Conservation (phyloP, 495 filamentous ascomycete species). For the Xylaria castorea region DNA sequence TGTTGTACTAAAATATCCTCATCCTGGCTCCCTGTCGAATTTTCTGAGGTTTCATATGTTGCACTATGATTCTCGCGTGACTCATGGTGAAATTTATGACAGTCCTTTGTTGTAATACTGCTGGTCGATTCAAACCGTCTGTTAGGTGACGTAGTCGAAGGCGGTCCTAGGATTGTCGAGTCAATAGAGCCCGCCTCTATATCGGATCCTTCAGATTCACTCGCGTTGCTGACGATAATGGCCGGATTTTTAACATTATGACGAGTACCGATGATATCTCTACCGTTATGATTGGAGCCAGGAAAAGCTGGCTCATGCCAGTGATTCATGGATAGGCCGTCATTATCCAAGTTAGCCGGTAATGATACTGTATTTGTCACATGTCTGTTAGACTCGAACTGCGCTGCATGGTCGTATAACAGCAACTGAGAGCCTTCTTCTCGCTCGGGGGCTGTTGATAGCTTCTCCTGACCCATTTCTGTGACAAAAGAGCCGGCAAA, state of each 20-base stretch:
- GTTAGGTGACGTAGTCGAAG: not conserved
- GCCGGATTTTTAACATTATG: not conserved
- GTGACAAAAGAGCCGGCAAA: not conserved
- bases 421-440: not conserved
- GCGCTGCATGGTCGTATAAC: not conserved
- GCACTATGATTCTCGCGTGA: not conserved
- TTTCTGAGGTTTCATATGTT: not conserved
- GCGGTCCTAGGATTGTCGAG: not conserved
- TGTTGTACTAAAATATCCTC: not conserved
- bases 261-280: not conserved
- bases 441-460: not conserved
- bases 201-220: not conserved
- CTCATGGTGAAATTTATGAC: not conserved
- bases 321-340: not conserved
- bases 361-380: not conserved
- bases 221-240: not conserved
- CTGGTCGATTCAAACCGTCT: not conserved
- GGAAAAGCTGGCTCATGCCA: not conserved
- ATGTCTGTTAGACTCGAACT: not conserved
- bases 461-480: not conserved
- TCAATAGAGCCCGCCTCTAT: not conserved
- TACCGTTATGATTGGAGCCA: not conserved
- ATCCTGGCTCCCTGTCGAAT: not conserved
- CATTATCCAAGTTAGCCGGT: not conserved
- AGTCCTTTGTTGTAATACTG: not conserved